A percentile compares a stretch with the other conserved stretches of the same genome.
phyloP scores from a whole-genome alignment of 805 yeast species.

The Hanseniaspora taiwanica region DNA sequence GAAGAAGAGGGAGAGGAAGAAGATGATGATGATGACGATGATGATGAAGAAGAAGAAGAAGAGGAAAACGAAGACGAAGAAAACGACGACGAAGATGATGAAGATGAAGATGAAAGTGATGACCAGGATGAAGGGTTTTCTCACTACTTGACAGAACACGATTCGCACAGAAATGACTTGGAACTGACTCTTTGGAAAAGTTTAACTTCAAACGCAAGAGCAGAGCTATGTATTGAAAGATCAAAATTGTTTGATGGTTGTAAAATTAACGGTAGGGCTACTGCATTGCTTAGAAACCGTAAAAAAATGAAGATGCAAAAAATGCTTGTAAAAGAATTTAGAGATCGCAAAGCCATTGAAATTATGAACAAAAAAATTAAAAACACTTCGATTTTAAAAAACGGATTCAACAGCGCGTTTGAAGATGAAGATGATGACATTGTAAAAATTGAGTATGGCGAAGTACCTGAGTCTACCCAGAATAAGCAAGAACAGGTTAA shows the following conservation, averaged over 20 bases:
- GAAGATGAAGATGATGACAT: slow-evolving; percentile 10
- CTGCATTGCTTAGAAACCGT: slow-evolving; percentile 55
- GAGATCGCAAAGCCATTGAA: slow-evolving; percentile 19
- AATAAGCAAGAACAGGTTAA: slow-evolving; percentile 3
- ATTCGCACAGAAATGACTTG: slow-evolving; percentile 52
- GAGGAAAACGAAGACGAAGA: slow-evolving; percentile 25
- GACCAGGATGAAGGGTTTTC: slow-evolving; percentile 9
- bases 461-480: no score
- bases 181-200: slow-evolving; percentile 77
- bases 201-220: slow-evolving; percentile 67
- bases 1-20: slow-evolving; percentile 22
- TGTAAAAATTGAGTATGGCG: no score
- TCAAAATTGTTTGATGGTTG: slow-evolving; percentile 49
- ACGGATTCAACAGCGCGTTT: slow-evolving; percentile 20
- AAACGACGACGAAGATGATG: neutral
- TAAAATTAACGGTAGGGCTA: slow-evolving; percentile 49
- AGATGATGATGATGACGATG: slow-evolving; percentile 10
- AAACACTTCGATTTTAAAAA: slow-evolving; percentile 28
- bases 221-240: slow-evolving; percentile 59
- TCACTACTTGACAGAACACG: slow-evolving; percentile 32
- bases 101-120: slow-evolving; percentile 7
- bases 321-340: slow-evolving; percentile 19
- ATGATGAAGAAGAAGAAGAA: slow-evolving; percentile 11
- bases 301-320: slow-evolving; percentile 49
- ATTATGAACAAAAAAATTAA: slow-evolving; percentile 16